phyloP scores from a whole-genome alignment of 768 basidiomycete species.

The Chiua virens region DNA sequence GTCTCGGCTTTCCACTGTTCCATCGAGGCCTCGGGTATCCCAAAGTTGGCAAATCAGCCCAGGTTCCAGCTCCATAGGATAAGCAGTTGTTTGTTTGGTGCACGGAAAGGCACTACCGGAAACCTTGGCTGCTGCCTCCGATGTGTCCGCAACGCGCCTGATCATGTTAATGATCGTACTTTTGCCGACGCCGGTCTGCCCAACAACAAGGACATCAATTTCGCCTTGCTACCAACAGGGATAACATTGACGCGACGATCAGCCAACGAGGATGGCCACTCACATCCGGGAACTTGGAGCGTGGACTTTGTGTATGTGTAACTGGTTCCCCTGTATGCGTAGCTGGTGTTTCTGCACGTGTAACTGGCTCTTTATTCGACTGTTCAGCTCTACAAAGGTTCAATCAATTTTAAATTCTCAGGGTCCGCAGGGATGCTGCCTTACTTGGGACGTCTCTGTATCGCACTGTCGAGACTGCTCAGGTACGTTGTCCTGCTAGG shows the following conservation, averaged over 20 bases:
- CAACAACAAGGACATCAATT: slow-evolving; percentile 23
- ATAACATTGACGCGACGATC: slow-evolving; percentile 2
- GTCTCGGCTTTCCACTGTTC: slow-evolving; percentile 12
- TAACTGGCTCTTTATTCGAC: too few species aligned
- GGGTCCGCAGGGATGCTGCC: too few species aligned
- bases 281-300: too few species aligned
- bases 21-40: slow-evolving; percentile 26
- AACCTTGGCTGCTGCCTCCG: slow-evolving; percentile 11
- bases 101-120: slow-evolving; percentile 19
- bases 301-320: too few species aligned
- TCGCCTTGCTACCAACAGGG: slow-evolving; percentile 4
- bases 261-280: not conserved
- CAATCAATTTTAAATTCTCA: too few species aligned
- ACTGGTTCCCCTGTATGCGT: too few species aligned
- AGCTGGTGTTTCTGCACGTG: too few species aligned
- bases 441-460: too few species aligned
- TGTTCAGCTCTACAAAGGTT: too few species aligned
- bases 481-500: too few species aligned
- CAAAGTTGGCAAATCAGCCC: slow-evolving; percentile 17
- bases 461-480: too few species aligned
- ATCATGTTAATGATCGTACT: slow-evolving; percentile 28
- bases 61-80: not conserved
- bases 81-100: slow-evolving; percentile 10
- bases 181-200: slow-evolving; percentile 27
- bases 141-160: slow-evolving; percentile 6